A percentile compares a stretch with the other conserved stretches of the same genome.
Conservation (phyloP, 768 basidiomycete genomes). For the Trametes maxima region DNA sequence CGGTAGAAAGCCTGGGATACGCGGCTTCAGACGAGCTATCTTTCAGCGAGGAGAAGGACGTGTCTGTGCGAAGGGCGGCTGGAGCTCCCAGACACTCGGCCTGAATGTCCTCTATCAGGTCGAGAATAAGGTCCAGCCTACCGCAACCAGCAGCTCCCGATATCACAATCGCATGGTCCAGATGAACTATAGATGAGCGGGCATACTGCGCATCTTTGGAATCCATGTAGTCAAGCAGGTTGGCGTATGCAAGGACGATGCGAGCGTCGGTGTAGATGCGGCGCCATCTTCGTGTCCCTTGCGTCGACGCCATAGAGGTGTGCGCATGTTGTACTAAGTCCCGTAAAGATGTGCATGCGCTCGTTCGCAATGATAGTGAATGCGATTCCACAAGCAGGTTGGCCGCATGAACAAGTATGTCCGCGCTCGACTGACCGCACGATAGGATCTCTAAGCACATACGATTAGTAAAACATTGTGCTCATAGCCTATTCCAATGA, state of each 20-base stretch:
- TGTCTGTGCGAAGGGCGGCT: background rate
- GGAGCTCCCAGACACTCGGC: slow-evolving; percentile 26
- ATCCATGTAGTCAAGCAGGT: slow-evolving; percentile 22
- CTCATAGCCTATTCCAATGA: too few species aligned
- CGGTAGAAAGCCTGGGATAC: slow-evolving; percentile 1
- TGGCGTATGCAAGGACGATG: slow-evolving; percentile 55
- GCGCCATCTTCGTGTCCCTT: slow-evolving; percentile 53
- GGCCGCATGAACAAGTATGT: background rate
- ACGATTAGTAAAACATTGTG: background rate
- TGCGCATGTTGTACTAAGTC: slow-evolving; percentile 51
- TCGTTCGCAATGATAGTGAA: background rate
- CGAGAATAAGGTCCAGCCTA: slow-evolving; percentile 62
- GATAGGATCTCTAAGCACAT: background rate
- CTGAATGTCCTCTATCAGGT: slow-evolving; percentile 67
- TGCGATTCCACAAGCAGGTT: background rate
- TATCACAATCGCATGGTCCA: slow-evolving; percentile 84
- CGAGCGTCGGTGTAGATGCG: slow-evolving; percentile 77
- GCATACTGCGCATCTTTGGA: slow-evolving; percentile 29
- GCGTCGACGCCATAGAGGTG: slow-evolving; percentile 48
- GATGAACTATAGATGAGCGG: slow-evolving; percentile 51
- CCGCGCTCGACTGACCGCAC: background rate
- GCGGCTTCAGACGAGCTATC: background rate
- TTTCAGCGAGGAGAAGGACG: background rate
- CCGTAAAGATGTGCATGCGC: slow-evolving; percentile 34
- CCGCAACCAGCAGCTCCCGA: slow-evolving; percentile 72